Conservation (phyloP, 208 protist genomes). For the Trypanosoma mega region DNA sequence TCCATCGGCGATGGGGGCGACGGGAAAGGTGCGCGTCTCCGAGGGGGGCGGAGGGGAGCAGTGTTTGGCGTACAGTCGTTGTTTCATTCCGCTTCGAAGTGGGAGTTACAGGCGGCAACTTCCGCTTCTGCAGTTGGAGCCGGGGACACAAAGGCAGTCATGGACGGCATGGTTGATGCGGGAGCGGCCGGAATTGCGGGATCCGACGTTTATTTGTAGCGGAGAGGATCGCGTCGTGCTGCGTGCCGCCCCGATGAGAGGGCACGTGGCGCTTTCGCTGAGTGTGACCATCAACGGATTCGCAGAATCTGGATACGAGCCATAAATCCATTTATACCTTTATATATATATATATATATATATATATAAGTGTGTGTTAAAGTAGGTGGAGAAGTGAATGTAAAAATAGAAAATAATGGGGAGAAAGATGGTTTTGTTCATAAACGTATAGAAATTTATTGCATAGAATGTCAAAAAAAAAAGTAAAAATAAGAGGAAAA, state of each 20-base stretch:
- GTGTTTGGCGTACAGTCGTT: conserved; percentile 75
- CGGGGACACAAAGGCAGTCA: conserved; percentile 61
- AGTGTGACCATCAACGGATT: conserved; percentile 76
- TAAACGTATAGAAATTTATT: no score
- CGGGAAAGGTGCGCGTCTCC: no score
- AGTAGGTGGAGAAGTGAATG: conserved; percentile 1
- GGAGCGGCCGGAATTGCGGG: conserved; percentile 65
- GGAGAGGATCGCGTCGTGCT: conserved; percentile 82
- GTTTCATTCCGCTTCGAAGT: conserved; percentile 73
- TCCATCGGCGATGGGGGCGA: no score
- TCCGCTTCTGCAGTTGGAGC: conserved; percentile 72
- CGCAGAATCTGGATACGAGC: conserved; percentile 67
- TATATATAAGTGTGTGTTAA: no score
- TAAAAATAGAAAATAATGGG: conserved; percentile 1
- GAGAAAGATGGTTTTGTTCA: no score
- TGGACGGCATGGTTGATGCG: conserved; percentile 55
- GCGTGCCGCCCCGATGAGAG: conserved; percentile 50
- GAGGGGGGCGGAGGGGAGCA: conserved; percentile 45
- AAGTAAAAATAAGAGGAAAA: no score
- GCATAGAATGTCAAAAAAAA: no score
- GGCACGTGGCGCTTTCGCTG: conserved; percentile 64
- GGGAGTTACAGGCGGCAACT: conserved; percentile 58
- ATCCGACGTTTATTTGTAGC: conserved; percentile 75
- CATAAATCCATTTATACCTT: neutral
- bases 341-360: conserved; percentile 5